Percentiles rank a stretch among this genome's conserved stretches.
Conservation (phyloP, 441 rosid genomes). For the Oxalis stricta region DNA sequence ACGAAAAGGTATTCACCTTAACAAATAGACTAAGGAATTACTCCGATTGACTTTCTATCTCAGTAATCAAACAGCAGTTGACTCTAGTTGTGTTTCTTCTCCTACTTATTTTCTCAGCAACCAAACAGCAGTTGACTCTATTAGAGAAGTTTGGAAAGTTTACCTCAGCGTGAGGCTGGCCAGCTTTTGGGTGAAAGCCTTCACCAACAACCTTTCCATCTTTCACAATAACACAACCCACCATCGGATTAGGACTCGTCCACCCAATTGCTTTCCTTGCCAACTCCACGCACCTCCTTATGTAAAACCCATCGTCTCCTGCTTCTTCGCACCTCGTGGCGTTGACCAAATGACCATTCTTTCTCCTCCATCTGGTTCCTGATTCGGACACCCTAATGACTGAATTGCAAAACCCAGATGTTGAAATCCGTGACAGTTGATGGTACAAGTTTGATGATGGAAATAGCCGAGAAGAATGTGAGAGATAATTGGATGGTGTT, state of each 20-base stretch:
- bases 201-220: constrained; percentile 76
- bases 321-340: constrained; percentile 18
- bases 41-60: too few relatives aligned
- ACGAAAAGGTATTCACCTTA: too few relatives aligned
- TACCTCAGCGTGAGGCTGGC: constrained; percentile 97
- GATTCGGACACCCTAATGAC: constrained; percentile 15
- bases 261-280: constrained; percentile 66
- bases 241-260: constrained; percentile 94
- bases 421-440: neutral
- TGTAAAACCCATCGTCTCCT: constrained; percentile 49
- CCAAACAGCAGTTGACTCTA: neutral
- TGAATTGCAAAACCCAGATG: constrained; percentile 16
- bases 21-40: too few relatives aligned
- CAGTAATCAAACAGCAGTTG: neutral
- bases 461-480: too few relatives aligned
- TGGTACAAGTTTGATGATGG: too few relatives aligned
- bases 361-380: constrained; percentile 10
- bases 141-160: neutral
- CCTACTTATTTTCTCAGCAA: neutral
- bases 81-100: neutral
- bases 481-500: too few relatives aligned
- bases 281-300: constrained; percentile 63
- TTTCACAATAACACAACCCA: constrained; percentile 81
- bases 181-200: constrained; percentile 96
- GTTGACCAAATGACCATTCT: constrained; percentile 6